Base-by-base conservation (phyloP, 768 basidiomycete genomes). In the Xanthoconium purpureum region DNA sequence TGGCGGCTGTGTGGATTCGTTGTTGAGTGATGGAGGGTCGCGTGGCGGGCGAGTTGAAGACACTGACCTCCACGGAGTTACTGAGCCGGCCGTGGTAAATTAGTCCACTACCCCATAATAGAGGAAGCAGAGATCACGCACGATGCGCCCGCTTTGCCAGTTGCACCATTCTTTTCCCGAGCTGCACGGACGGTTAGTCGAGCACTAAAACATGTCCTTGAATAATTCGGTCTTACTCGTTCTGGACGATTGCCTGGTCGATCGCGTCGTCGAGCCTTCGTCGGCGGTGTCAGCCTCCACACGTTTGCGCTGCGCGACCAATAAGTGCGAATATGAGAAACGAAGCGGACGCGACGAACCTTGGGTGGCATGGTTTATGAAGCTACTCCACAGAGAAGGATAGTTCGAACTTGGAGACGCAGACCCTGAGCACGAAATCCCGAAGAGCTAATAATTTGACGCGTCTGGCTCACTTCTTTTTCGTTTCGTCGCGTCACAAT, bases 271-370 rank as follows among this genome's bases (percentile, higher is more conserved):
- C 35, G 75, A 43, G 17, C 68, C 65, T 55, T 63, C 68, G 37
- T 30, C 33, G 30, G 60, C 6, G 36, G 68, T 70, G 64, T 63
- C 52, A 38, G 78, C 77, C 32, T 78, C 79, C 24, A 71, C 70
- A 70, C 80, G 84, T 75, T 88, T 89, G 61, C 87, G 76, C 87
- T 89, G 64, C 29, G 6, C 14, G 39, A 11, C 9, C 8, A 18
- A 38, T 65, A 40, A 55, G 69, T 64, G 51, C 63, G 66, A 42
- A 54, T 30, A 6, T 12, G 9, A 12, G 67, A 40, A 13, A 30
- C 11, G 15, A 44, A 42, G 28, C 24, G 9, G 18, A n/a, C 7
- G 30, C 28, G 49, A 61, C 56, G 14, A 43, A 75, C 75, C 59
- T 77, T 77, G 24, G 74, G 72, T 40, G 75, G 70, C 77, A 77